phyloP scores from a whole-genome alignment of 306 rosid species.

The Albizia julibrissin region DNA sequence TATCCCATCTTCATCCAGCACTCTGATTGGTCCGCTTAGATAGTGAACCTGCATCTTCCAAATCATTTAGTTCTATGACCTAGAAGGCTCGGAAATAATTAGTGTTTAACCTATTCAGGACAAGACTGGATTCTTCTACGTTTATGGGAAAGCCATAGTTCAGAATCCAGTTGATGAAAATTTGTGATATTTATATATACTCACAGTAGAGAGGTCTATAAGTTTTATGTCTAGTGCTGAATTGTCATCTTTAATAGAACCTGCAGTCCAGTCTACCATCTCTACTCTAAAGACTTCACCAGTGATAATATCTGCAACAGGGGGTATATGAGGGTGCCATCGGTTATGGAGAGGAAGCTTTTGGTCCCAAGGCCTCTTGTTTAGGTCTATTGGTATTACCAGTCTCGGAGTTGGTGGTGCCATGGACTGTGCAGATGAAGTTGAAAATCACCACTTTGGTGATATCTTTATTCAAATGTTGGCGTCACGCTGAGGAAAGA shows the following conservation, averaged over 20 bases:
- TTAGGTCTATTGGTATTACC: conserved; percentile 68
- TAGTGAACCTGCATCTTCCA: conserved; percentile 60
- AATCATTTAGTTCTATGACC: neutral
- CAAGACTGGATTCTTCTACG: neutral
- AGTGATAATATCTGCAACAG: conserved; percentile 49
- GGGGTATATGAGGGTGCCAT: conserved; percentile 81
- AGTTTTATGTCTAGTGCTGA: conserved; percentile 67
- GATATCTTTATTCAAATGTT: conserved; percentile 10
- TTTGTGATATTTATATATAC: conserved; percentile 22
- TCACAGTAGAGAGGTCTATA: conserved; percentile 69
- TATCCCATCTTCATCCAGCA: conserved; percentile 69
- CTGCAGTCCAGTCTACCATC: conserved; percentile 88
- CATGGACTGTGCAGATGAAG: conserved; percentile 44
- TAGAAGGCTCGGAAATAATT: neutral
- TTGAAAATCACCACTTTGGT: neutral
- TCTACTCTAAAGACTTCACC: conserved; percentile 69
- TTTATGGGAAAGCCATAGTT: neutral
- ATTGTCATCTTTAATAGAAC: conserved; percentile 62
- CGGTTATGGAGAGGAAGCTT: conserved; percentile 77
- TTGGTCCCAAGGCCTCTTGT: conserved; percentile 76
- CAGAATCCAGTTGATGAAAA: neutral
- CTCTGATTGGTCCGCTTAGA: conserved; percentile 81
- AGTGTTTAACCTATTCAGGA: neutral
- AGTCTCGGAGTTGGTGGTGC: conserved; percentile 63
- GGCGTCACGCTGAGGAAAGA: conserved; percentile 16